These are phyloP conservation scores for Pseudotsuga menziesii DNA, from an alignment of 75 land plant genomes.

Conservation along the genomic window DNA sequence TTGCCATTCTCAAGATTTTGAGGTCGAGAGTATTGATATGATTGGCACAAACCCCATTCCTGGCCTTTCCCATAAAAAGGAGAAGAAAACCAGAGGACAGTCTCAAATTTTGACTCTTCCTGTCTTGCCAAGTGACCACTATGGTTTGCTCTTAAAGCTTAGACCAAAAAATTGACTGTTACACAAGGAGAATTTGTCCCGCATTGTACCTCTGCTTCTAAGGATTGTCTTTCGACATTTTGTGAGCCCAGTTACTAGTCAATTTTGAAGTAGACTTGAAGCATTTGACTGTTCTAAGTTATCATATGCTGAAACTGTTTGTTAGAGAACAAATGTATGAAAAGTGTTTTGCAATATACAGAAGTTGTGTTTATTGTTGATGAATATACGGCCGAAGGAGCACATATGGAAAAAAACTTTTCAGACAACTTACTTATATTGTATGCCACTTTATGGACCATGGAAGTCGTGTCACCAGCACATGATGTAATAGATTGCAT, in stretches of 20 bases:
- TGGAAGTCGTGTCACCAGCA: not conserved
- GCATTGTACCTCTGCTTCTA: not conserved
- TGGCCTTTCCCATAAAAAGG: slow-evolving; percentile 64
- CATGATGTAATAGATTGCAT: not conserved
- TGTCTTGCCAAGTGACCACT: slow-evolving; percentile 96
- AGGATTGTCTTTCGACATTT: not conserved
- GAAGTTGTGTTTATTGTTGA: not conserved
- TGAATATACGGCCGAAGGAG: not conserved
- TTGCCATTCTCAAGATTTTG: slow-evolving; percentile 64
- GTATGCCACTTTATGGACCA: too few species aligned
- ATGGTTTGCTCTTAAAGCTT: slow-evolving; percentile 70
- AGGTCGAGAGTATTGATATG: slow-evolving; percentile 66
- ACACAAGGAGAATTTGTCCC: not conserved
- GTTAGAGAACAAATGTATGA: not conserved
- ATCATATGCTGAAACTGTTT: not conserved
- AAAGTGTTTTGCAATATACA: not conserved
- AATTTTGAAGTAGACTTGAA: not conserved
- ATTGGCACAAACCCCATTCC: slow-evolving; percentile 82
- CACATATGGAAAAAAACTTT: not conserved
- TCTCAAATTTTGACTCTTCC: slow-evolving; percentile 60
- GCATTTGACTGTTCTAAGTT: not conserved
- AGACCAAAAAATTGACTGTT: not conserved
- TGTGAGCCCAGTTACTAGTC: not conserved
- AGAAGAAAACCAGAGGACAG: slow-evolving; percentile 61
- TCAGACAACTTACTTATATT: not conserved